Evolutionary conservation across 1,284 basidiomycete genomes (phyloP).

Genomic region (Peniophora sp.): DNA sequence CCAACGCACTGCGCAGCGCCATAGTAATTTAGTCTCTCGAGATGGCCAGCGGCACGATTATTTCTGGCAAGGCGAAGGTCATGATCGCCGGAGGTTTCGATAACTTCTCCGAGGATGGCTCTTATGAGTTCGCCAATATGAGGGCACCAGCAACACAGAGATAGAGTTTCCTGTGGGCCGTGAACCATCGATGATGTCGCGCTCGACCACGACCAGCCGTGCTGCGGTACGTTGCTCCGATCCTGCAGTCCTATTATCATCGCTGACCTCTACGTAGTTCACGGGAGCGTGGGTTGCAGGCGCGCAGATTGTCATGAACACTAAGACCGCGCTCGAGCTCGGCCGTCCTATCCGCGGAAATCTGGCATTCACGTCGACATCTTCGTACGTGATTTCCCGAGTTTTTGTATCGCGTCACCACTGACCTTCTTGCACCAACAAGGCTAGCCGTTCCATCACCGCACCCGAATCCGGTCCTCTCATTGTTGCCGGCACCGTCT

Average conservation of each 20-base stretch:
- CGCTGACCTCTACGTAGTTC: constrained; percentile 41
- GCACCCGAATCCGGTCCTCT: constrained; percentile 90
- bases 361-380: constrained; percentile 93
- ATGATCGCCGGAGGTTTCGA: constrained; percentile 99
- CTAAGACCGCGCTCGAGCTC: constrained; percentile 91
- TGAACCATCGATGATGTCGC: constrained; percentile 97
- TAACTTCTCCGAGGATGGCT: constrained; percentile 95
- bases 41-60: constrained; percentile 93
- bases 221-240: constrained; percentile 58
- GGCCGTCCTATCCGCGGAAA: constrained; percentile 92
- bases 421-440: constrained; percentile 52
- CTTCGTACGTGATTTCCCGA: constrained; percentile 55
- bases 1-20: constrained; percentile 71
- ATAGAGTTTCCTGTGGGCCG: constrained; percentile 98
- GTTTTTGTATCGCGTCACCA: constrained; percentile 4
- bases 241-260: constrained; percentile 37
- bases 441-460: constrained; percentile 91
- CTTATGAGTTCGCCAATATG: constrained; percentile 98
- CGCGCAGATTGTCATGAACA: constrained; percentile 95
- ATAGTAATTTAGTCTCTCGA: constrained; percentile 97
- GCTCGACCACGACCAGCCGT: constrained; percentile 93
- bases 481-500: constrained; percentile 76
- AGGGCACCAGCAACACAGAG: constrained; percentile 97
- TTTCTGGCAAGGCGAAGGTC: constrained; percentile 95
- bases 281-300: constrained; percentile 98